phyloP scores from a whole-genome alignment of 768 basidiomycete species.

The Mycena floridula region DNA sequence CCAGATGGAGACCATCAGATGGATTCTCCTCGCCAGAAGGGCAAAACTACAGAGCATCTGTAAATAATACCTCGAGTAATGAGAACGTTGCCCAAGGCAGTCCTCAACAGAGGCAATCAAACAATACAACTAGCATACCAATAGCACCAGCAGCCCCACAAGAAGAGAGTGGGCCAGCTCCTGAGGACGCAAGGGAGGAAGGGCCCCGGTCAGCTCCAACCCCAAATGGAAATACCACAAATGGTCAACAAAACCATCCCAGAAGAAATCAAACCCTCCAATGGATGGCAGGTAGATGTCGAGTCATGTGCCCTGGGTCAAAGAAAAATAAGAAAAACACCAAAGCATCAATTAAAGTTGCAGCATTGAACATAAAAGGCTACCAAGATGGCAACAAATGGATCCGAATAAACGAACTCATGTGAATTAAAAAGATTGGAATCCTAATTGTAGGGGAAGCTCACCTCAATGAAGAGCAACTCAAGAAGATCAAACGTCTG shows the following conservation, averaged over 20 bases:
- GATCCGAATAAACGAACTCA: conserved; percentile 6
- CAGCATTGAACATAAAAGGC: conserved; percentile 8
- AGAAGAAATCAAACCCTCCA: neutral
- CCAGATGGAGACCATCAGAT: too few relatives aligned
- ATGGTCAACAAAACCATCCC: neutral
- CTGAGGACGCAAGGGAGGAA: neutral
- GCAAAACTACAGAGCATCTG: too few relatives aligned
- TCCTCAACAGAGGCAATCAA: too few relatives aligned
- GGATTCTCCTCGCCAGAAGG: too few relatives aligned
- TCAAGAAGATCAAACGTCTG: neutral
- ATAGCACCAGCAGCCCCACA: too few relatives aligned
- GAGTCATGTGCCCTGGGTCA: neutral
- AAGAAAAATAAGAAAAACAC: conserved; percentile 4
- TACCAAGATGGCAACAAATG: conserved; percentile 7
- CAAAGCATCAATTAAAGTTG: conserved; percentile 5
- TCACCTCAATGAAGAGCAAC: conserved; percentile 2
- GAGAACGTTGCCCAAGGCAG: too few relatives aligned
- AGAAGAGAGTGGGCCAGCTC: too few relatives aligned
- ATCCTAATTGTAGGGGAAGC: conserved; percentile 9
- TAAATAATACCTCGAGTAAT: too few relatives aligned
- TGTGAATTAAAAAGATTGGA: conserved; percentile 5
- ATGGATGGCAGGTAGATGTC: too few relatives aligned
- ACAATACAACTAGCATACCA: too few relatives aligned
- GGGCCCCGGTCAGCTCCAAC: neutral
- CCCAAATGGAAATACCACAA: neutral